A percentile compares a stretch with the other conserved stretches of the same genome.
Conservation (phyloP, 305 asterid genomes). For the Fraxinus ornus region DNA sequence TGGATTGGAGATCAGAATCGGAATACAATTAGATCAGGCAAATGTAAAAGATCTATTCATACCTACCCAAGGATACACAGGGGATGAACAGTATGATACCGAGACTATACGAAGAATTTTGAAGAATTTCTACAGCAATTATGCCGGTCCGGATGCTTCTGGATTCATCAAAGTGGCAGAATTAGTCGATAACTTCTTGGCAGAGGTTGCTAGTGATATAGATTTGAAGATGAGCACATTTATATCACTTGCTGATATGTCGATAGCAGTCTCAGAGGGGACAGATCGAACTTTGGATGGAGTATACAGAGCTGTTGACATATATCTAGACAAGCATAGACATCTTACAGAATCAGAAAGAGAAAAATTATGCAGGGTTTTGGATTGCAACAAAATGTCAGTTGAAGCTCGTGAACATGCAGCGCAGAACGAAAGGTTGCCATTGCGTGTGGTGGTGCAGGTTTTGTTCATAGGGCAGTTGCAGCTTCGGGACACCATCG, state of each 20-base stretch:
- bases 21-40: conserved; percentile 61
- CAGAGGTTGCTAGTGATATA: conserved; percentile 56
- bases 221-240: conserved; percentile 56
- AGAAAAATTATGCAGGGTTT: conserved; percentile 51
- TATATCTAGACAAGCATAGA: conserved; percentile 65
- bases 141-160: conserved; percentile 23
- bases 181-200: conserved; percentile 58
- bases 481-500: conserved; percentile 49
- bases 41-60: conserved; percentile 50
- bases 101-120: conserved; percentile 67
- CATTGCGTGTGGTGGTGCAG: conserved; percentile 68
- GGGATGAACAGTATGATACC: conserved; percentile 50
- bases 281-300: conserved; percentile 43
- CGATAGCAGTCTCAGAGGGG: conserved; percentile 48
- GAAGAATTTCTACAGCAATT: conserved; percentile 56
- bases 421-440: conserved; percentile 56
- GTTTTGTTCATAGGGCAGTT: conserved; percentile 55
- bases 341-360: conserved; percentile 61
- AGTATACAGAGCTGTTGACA: conserved; percentile 63
- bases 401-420: conserved; percentile 65
- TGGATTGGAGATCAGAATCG: conserved; percentile 62
- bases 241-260: conserved; percentile 45
- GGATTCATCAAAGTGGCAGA: conserved; percentile 47
- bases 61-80: conserved; percentile 57
- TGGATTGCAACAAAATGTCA: conserved; percentile 65